These are phyloP conservation scores for Lentinula detonsa DNA, from an alignment of 768 basidiomycete genomes.

Conservation along the genomic window DNA sequence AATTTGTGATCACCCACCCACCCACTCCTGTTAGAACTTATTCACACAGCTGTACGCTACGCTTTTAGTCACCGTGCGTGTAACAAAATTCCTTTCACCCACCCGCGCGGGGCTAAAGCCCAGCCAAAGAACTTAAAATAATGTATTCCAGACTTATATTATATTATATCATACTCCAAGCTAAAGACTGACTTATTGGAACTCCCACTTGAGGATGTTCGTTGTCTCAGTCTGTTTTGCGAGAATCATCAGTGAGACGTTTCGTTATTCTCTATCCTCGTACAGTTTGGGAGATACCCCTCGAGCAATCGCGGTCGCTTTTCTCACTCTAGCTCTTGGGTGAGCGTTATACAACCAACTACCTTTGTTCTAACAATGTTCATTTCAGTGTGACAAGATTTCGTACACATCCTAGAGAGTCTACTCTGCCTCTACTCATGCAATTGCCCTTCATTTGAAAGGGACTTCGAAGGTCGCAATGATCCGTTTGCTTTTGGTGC, in stretches of 20 bases:
- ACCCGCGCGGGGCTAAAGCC: too few species aligned
- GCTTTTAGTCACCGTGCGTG: too few species aligned
- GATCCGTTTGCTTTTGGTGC: neutral
- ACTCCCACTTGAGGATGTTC: too few species aligned
- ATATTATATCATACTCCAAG: too few species aligned
- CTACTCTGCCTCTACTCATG: conserved; percentile 51
- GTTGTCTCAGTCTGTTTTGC: too few species aligned
- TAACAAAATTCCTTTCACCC: too few species aligned
- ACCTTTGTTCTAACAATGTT: neutral
- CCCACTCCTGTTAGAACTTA: too few species aligned
- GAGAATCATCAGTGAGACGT: conserved; percentile 16
- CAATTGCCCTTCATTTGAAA: conserved; percentile 22
- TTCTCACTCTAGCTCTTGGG: conserved; percentile 50
- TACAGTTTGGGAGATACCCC: conserved; percentile 35
- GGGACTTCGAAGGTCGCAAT: neutral
- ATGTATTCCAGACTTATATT: too few species aligned
- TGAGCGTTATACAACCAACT: conserved; percentile 12
- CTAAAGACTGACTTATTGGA: too few species aligned
- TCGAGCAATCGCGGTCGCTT: conserved; percentile 40
- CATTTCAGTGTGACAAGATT: conserved; percentile 25
- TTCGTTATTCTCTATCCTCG: conserved; percentile 36
- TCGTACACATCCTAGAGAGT: conserved; percentile 47
- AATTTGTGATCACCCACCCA: too few species aligned
- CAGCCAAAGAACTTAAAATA: too few species aligned
- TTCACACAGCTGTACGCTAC: too few species aligned